Evolutionary conservation across 2,329 filamentous ascomycete genomes (phyloP).

Genomic region (Coniosporium tulheliwenetii): DNA sequence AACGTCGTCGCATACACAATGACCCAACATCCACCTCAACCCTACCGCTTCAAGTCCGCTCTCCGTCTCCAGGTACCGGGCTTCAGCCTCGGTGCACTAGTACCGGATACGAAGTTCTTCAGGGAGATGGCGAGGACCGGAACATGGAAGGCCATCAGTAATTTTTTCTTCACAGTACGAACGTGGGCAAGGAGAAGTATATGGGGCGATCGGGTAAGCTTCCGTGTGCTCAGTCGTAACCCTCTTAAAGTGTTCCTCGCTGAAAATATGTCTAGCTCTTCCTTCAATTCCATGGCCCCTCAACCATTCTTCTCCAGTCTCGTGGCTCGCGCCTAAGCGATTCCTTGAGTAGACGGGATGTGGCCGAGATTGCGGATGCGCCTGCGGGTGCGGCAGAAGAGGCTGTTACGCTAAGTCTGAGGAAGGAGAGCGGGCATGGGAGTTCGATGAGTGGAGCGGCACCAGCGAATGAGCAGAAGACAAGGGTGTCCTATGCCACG

Average conservation of each 20-base stretch:
- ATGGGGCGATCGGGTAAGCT: constrained; percentile 68
- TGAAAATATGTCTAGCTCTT: constrained; percentile 43
- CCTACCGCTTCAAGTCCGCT: constrained; percentile 76
- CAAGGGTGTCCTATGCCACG: constrained; percentile 17
- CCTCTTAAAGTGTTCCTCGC: background rate
- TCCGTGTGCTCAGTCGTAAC: constrained; percentile 2
- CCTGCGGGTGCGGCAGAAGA: constrained; percentile 55
- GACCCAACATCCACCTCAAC: constrained; percentile 54
- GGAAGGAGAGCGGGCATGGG: constrained; percentile 10
- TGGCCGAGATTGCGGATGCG: constrained; percentile 79
- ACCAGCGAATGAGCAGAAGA: constrained; percentile 8
- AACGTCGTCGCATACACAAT: constrained; percentile 86
- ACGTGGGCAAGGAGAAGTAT: constrained; percentile 69
- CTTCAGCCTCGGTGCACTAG: constrained; percentile 42
- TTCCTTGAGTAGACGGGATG: constrained; percentile 57
- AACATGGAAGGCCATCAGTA: constrained; percentile 54
- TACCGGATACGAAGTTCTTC: constrained; percentile 61
- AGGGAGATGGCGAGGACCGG: constrained; percentile 54
- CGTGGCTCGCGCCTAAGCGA: constrained; percentile 68
- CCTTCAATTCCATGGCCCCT: constrained; percentile 75
- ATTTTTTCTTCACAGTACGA: constrained; percentile 51
- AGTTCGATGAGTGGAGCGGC: constrained; percentile 6
- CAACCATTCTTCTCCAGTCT: constrained; percentile 75
- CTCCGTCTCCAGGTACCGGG: constrained; percentile 66
- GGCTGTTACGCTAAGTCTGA: constrained; percentile 33